Evolutionary conservation across 768 basidiomycete species (phyloP).

Genomic region (Russula abietina): DNA sequence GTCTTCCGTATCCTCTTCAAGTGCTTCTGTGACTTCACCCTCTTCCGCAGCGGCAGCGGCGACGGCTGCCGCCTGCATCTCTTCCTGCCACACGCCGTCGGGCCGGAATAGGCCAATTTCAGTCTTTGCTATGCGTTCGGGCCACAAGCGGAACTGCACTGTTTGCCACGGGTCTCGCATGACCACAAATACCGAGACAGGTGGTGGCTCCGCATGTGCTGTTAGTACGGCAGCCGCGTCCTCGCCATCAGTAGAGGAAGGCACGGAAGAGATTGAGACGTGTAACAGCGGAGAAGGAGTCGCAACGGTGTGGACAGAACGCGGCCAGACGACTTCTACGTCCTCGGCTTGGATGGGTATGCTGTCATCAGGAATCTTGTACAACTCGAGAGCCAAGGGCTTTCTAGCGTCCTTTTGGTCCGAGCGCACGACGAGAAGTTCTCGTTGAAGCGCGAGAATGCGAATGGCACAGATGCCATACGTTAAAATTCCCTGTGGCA

Average conservation of each 20-base stretch:
- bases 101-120: conserved; percentile 13
- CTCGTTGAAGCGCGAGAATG: conserved; percentile 19
- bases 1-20: background rate
- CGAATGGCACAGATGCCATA: conserved; percentile 24
- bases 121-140: conserved; percentile 19
- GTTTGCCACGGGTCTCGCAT: conserved; percentile 21
- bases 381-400: conserved; percentile 20
- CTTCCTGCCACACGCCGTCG: conserved; percentile 18
- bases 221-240: conserved; percentile 12
- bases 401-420: conserved; percentile 8
- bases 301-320: conserved; percentile 21
- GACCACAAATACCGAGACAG: conserved; percentile 19
- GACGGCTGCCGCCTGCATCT: conserved; percentile 10
- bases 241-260: conserved; percentile 15
- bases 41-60: conserved; percentile 8
- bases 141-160: conserved; percentile 21
- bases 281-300: conserved; percentile 3
- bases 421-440: conserved; percentile 23
- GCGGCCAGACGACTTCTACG: conserved; percentile 4
- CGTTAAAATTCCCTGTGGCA: conserved; percentile 16
- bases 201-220: conserved; percentile 18
- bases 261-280: conserved; percentile 16
- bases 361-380: conserved; percentile 17
- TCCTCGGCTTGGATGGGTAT: background rate
- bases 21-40: conserved; percentile 7